phyloP scores from a whole-genome alignment of 805 yeast genomes.

The Wickerhamomyces queroliae region DNA sequence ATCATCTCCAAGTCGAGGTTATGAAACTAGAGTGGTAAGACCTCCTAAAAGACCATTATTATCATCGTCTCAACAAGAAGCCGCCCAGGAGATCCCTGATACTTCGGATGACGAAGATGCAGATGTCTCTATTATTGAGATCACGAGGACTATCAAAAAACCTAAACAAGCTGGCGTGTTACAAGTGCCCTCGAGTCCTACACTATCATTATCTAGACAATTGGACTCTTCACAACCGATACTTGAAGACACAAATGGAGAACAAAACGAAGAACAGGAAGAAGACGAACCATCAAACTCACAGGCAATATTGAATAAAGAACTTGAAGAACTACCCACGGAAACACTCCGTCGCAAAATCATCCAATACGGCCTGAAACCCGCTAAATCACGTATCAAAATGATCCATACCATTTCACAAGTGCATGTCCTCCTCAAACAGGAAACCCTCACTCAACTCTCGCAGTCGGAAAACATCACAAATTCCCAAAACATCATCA shows the following conservation, averaged over 20 bases:
- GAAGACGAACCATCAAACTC: conserved; percentile 4
- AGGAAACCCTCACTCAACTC: conserved; percentile 11
- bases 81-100: conserved; percentile 10
- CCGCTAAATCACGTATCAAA: conserved; percentile 12
- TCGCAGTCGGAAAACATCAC: conserved; percentile 16
- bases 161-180: conserved; percentile 6
- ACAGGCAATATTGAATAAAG: background rate
- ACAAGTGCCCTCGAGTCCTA: conserved; percentile 19
- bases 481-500: conserved; percentile 16
- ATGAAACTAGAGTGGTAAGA: conserved; percentile 9
- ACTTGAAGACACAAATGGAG: too few relatives aligned
- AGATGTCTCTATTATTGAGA: conserved; percentile 20
- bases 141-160: conserved; percentile 19
- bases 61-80: conserved; percentile 2
- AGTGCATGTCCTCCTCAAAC: conserved; percentile 8
- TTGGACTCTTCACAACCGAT: too few relatives aligned
- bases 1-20: conserved; percentile 6
- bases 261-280: conserved; percentile 1
- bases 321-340: conserved; percentile 14
- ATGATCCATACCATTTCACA: conserved; percentile 17
- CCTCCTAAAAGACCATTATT: conserved; percentile 9
- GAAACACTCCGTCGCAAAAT: conserved; percentile 16
- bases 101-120: conserved; percentile 21
- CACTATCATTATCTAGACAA: conserved; percentile 7
- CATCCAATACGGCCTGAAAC: conserved; percentile 21